These are phyloP conservation scores for Cladophialophora psammophila DNA, from an alignment of 2,329 filamentous ascomycete genomes.

Conservation along the genomic window DNA sequence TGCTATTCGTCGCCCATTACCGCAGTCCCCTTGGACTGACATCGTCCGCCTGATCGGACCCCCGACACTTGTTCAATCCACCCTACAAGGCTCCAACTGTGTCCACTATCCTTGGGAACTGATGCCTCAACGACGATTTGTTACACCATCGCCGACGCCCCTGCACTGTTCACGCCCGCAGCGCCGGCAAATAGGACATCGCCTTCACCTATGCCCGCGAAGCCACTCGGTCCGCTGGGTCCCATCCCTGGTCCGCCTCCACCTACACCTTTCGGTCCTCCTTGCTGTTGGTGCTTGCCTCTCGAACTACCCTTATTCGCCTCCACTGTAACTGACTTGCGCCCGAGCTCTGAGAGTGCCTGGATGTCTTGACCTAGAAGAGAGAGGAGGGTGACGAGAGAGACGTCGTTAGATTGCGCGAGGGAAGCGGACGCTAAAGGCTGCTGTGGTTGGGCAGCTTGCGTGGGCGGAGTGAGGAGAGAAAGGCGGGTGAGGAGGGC, in stretches of 20 bases:
- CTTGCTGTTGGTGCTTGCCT: slow-evolving; percentile 14
- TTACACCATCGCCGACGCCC: slow-evolving; percentile 1
- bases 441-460: slow-evolving; percentile 38
- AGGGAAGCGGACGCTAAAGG: slow-evolving; percentile 74
- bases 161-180: background rate
- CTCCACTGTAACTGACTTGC: slow-evolving; percentile 73
- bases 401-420: slow-evolving; percentile 83
- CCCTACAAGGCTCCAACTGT: background rate
- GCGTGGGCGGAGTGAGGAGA: slow-evolving; percentile 72
- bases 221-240: slow-evolving; percentile 18
- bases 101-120: background rate
- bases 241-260: slow-evolving; percentile 12
- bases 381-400: slow-evolving; percentile 77
- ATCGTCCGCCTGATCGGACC: background rate
- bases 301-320: slow-evolving; percentile 30
- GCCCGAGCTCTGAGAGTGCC: slow-evolving; percentile 75
- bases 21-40: background rate
- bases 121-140: background rate
- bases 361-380: slow-evolving; percentile 75
- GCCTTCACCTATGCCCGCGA: slow-evolving; percentile 32
- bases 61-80: background rate
- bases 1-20: background rate
- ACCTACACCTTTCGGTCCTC: slow-evolving; percentile 14
- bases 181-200: slow-evolving; percentile 31
- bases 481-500: slow-evolving; percentile 83